Evolutionary conservation across 2,329 filamentous ascomycete species (phyloP), one percentile per base, ranked within the genome.

Genomic region (Talaromyces islandicus): DNA sequence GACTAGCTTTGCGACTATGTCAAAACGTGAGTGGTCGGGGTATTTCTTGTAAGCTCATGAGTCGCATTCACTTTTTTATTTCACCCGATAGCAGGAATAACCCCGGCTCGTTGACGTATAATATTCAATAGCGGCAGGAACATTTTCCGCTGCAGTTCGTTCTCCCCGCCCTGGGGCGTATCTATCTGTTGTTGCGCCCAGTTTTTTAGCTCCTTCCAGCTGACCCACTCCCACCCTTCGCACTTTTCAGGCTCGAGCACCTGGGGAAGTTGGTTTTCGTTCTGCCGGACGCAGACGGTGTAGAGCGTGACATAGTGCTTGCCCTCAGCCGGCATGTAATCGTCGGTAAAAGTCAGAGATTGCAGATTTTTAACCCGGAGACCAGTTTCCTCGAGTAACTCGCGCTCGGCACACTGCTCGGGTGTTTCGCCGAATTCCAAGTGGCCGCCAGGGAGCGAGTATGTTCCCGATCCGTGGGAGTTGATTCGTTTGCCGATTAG

Each of bases 271-370:
- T 79, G 78, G 0, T 67, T 64, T 17, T 79, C 75, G 27, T 84
- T 79, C 0, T 74, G 68, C 65, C 84, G 75, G 51, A 72, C 73
- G 48, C 83, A 85, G 0, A 77, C 75, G 63, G 91, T 83, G 65
- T 90, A 92, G 2, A 91, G 71, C 0, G 90, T 92, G 56, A 91
- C 79, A 68, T 92, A 93, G 69, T 93, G 89, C 71, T 87, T 90
- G 0, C 73, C 73, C n/a, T 82, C 80, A 0, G 69, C 68, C 1
- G 73, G 67, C 69, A 91, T 89, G 0, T 89, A 69, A 66, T 87
- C 85, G 68, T 92, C 91, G 5, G 87, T 91, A 0, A 85, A 81
- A 0, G 81, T 83, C 0, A 87, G 64, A 43, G 88, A 80, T 52
- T 77, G 78, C 5, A 83, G 54, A 7, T 81, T 78, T 1, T 71